A percentile compares a stretch with the other conserved stretches of the same genome.
Evolutionary conservation across 2,329 filamentous ascomycete species (phyloP).

Genomic region (Tolypocladium sp.): DNA sequence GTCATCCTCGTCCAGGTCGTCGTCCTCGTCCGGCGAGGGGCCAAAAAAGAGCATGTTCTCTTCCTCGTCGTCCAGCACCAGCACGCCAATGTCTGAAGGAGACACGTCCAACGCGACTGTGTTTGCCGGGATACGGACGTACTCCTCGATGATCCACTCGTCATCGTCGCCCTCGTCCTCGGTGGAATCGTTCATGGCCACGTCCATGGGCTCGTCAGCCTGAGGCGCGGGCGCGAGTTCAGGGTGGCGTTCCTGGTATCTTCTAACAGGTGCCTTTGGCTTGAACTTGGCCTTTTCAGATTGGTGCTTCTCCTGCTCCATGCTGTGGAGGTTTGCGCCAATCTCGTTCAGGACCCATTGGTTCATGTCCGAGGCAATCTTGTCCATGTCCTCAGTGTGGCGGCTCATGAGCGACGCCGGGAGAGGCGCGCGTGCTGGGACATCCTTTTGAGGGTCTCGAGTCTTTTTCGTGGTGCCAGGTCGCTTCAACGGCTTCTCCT

Average conservation of each 20-base stretch:
- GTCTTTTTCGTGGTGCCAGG: constrained; percentile 19
- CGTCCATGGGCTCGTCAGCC: constrained; percentile 11
- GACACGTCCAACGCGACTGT: constrained; percentile 36
- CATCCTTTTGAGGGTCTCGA: constrained; percentile 11
- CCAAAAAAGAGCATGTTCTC: constrained; percentile 53
- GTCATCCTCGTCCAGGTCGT: constrained; percentile 49
- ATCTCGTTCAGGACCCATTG: constrained; percentile 51
- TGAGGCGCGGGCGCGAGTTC: constrained; percentile 12
- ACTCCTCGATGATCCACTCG: constrained; percentile 57
- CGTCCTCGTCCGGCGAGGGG: constrained; percentile 50
- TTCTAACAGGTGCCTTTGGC: constrained; percentile 44
- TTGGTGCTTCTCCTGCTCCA: constrained; percentile 31
- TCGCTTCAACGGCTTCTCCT: constrained; percentile 21
- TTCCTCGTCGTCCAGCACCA: constrained; percentile 49
- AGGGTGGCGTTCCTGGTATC: constrained; percentile 48
- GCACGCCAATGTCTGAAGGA: constrained; percentile 42
- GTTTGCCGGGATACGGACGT: constrained; percentile 49
- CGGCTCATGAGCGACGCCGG: constrained; percentile 22
- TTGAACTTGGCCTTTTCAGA: constrained; percentile 33
- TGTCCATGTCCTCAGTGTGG: constrained; percentile 35
- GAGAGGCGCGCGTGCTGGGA: constrained; percentile 15
- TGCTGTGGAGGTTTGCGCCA: constrained; percentile 38
- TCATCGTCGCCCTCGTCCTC: constrained; percentile 39
- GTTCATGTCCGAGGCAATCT: constrained; percentile 46
- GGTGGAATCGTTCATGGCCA: constrained; percentile 28